phyloP scores from a whole-genome alignment of 2,329 filamentous ascomycete species.

The Coniochaeta ligniaria region DNA sequence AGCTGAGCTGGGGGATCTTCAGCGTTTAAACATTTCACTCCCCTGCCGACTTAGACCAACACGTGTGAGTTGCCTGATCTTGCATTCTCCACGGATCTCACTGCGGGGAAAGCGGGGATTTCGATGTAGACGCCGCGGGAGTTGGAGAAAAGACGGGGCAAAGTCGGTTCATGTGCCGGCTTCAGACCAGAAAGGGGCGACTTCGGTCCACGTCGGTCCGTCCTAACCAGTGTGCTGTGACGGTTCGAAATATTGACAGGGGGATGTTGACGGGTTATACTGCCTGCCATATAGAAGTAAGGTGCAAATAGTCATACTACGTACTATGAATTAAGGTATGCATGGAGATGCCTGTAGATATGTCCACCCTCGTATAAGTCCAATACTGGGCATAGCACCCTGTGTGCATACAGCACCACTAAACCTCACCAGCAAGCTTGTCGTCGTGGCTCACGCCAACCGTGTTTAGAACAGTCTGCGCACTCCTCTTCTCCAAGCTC shows the following conservation, averaged over 20 bases:
- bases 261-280: background rate
- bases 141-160: background rate
- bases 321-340: too few species aligned
- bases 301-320: background rate
- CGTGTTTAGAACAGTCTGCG: slow-evolving; percentile 34
- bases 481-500: slow-evolving; percentile 32
- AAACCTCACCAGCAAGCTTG: slow-evolving; percentile 13
- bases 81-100: background rate
- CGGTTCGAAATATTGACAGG: background rate
- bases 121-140: background rate
- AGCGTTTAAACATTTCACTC: background rate
- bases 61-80: background rate
- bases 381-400: background rate
- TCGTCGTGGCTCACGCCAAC: slow-evolving; percentile 20
- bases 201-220: background rate
- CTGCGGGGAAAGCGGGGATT: background rate
- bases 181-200: background rate
- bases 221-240: background rate
- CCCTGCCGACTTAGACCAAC: background rate
- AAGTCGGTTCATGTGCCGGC: background rate
- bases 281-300: background rate
- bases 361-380: background rate
- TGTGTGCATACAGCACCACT: background rate
- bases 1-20: background rate
- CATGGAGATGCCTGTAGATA: background rate